Base-by-base conservation (phyloP, 148 eudicot genomes). In the Diospyros kaki region DNA sequence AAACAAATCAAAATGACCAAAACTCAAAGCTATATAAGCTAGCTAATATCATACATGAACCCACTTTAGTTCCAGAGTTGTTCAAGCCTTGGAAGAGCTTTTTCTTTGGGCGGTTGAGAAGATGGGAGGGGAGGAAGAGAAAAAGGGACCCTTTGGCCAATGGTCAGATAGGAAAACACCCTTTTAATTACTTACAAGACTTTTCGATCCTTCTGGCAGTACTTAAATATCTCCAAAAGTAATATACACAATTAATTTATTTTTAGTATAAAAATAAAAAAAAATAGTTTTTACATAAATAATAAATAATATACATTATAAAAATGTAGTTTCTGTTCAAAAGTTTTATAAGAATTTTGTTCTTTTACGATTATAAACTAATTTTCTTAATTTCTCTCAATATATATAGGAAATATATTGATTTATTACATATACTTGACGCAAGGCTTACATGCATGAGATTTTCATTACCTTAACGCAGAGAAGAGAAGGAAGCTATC, bases 31-130 rank as follows among this genome's bases (percentile, higher is more conserved):
- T 51, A 11, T 41, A 56, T 17, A 1, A 18, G 17, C 40, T n/a
- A 73, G 52, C 52, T 48, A 48, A 48, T 4, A 70, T n/a, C n/a
- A n/a, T 73, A 83, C 79, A 75, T 13, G 61, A 74, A 56, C 41
- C 64, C 43, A 78, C 83, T 80, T 84, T 83, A 28, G 28, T 28
- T 28, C 28, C 59, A 41, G 58, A 13, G 46, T 11, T 41, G 51
- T 75, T 75, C 76, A 71, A 72, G 72, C 53, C 41, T 54, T 28
- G 55, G 48, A 60, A 62, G 61, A 53, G 61, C 46, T 64, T 74
- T 63, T 74, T 74, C 77, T 66, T 74, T 74, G 77, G 76, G 60
- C 76, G 76, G 77, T 64, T 41, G 69, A 55, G 48, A 9, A 77
- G 58, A 9, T 72, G 73, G 44, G 76, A 63, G 28, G 58, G 41